Evolutionary conservation across 2,329 filamentous ascomycete species (phyloP).

Genomic region (Colletotrichum acutatum): DNA sequence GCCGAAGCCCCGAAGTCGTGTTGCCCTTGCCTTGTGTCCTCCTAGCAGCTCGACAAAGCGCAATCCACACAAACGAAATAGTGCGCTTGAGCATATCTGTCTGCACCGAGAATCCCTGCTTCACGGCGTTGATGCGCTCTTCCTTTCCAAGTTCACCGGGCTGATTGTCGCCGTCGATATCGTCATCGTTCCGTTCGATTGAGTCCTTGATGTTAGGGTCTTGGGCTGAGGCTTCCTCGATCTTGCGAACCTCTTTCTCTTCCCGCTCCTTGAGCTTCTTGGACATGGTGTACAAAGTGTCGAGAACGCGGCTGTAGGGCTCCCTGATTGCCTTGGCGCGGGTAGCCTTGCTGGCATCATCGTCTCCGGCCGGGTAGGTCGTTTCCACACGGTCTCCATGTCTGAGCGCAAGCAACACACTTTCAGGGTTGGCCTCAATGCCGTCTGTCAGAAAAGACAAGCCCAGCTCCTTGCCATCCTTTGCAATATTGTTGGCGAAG

Average conservation of each 20-base stretch:
- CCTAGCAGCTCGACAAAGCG: slow-evolving; percentile 91
- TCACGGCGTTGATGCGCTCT: slow-evolving; percentile 69
- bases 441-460: slow-evolving; percentile 85
- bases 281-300: slow-evolving; percentile 88
- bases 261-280: slow-evolving; percentile 76
- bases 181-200: slow-evolving; percentile 61
- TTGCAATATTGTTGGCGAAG: slow-evolving; percentile 76
- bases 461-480: slow-evolving; percentile 71
- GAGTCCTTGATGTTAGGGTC: slow-evolving; percentile 50
- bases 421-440: slow-evolving; percentile 91
- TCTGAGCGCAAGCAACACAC: slow-evolving; percentile 88
- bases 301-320: slow-evolving; percentile 84
- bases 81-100: slow-evolving; percentile 82
- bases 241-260: slow-evolving; percentile 64
- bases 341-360: slow-evolving; percentile 76
- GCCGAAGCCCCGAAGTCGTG: slow-evolving; percentile 76
- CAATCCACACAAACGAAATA: slow-evolving; percentile 95
- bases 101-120: slow-evolving; percentile 77
- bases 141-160: slow-evolving; percentile 61
- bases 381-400: slow-evolving; percentile 89
- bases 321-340: slow-evolving; percentile 83
- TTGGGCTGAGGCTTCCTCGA: slow-evolving; percentile 63
- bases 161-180: slow-evolving; percentile 55
- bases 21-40: slow-evolving; percentile 88
- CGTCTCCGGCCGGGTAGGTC: slow-evolving; percentile 80